Evolutionary conservation across 345 rosid genomes (phyloP), one percentile per base, ranked within the genome.

Genomic region (Lenwebbia sp.): DNA sequence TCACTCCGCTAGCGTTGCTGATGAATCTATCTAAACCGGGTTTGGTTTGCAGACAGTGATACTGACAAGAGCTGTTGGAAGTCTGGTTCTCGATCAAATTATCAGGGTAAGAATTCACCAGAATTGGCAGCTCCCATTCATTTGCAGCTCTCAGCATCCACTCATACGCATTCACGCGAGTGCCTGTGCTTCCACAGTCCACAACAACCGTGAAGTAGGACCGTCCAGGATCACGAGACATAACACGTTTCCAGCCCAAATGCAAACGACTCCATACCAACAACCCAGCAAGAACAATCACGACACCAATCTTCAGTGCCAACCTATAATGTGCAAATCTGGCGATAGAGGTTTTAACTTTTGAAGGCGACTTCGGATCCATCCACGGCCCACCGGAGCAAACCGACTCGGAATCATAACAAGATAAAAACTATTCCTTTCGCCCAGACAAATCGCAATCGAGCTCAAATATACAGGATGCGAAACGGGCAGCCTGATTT

Each of bases 111-210:
- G 92, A 88, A 83, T 88, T 85, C 87, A 90, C 83, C 90, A 94
- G 87, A 86, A 85, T 57, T 5, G 93, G 96, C 84, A 90, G 53
- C 76, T 26, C 88, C 82, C 47, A 37, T 52, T 76, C 54, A n/a
- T 75, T 76, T 25, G 86, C 86, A 85, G 28, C 87, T 84, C 89
- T 75, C 21, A 50, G 58, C 70, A 62, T 85, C 96, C 95, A 92
- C 84, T 90, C 89, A 62, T 90, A 93, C 62, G 91, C 94, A 86
- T 89, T 91, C 83, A 94, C 95, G 33, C 92, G 89, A 2, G 94
- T 93, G 57, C 95, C 95, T 2, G 94, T 93, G 90, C 95, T 94
- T 85, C 96, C 96, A 56, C 96, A 92, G 85, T 94, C 94, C 88
- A 93, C 88, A 53, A 93, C 91, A 86, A 94, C 92, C 17, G 91